These are phyloP conservation scores for Pyronema domesticum DNA, from an alignment of 495 filamentous ascomycete genomes.

Conservation along the genomic window DNA sequence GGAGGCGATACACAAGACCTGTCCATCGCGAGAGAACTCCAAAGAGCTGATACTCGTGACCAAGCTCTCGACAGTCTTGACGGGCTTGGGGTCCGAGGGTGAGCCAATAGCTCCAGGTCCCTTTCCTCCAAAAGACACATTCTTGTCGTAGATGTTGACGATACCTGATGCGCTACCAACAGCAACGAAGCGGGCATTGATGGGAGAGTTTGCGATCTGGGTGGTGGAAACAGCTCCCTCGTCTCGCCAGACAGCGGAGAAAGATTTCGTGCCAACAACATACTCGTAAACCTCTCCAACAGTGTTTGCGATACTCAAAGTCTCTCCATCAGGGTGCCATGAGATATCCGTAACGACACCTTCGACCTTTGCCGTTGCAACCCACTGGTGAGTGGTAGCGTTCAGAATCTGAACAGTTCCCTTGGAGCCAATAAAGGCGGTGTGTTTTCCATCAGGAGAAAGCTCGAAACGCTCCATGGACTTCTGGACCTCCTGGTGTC, in stretches of 20 bases:
- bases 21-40: constrained; percentile 70
- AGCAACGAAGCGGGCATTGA: constrained; percentile 55
- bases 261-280: constrained; percentile 43
- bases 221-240: constrained; percentile 79
- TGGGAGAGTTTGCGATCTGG: constrained; percentile 55
- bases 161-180: constrained; percentile 71
- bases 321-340: constrained; percentile 72
- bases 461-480: constrained; percentile 80
- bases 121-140: constrained; percentile 30
- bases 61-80: constrained; percentile 59
- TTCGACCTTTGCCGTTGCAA: constrained; percentile 64
- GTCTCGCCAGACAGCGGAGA: constrained; percentile 70
- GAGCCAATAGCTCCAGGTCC: constrained; percentile 32
- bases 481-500: constrained; percentile 54
- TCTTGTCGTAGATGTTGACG: constrained; percentile 81
- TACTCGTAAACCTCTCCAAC: constrained; percentile 91
- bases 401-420: constrained; percentile 76
- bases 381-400: constrained; percentile 70
- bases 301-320: constrained; percentile 56
- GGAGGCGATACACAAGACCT: constrained; percentile 69
- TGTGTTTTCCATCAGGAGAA: constrained; percentile 66
- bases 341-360: constrained; percentile 69
- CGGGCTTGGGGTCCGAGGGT: constrained; percentile 48
- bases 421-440: constrained; percentile 64
- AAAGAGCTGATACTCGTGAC: constrained; percentile 64